Base-by-base conservation (phyloP, 768 basidiomycete species). In the Hypholoma sublateritium region DNA sequence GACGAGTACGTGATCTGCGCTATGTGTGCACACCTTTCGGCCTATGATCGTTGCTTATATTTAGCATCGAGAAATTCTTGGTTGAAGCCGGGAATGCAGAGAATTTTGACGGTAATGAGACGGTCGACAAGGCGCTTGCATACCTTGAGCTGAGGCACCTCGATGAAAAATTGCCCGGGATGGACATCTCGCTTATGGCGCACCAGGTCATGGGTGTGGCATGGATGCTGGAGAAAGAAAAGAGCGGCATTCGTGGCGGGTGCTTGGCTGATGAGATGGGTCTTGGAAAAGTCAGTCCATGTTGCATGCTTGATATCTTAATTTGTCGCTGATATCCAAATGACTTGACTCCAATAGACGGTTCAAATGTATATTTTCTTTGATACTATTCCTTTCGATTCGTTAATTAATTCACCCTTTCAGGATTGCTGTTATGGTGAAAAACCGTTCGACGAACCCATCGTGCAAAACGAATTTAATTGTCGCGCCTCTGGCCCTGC, bases 381-480 rank as follows among this genome's bases (percentile, higher is more conserved):
- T 32, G 32, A 25, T 16, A 3, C 2, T 1, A 19, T 45, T 42
- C 21, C 1, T 4, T 22, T 42, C 50, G 37, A 50, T 57, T 39
- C 3, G 17, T 39, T 52, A 17, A 41, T 55, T 58, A 25, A 50
- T 39, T 22, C 43, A 62, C 7, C 50, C 55, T 3, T 45, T 7
- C 57, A 83, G 80, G 74, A 90, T 91, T 50, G 83, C 88, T 0
- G 65, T 76, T 1, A 81, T 90, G 62, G 70, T 80, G 24, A 74
- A 74, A 52, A 87, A 90, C 64, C 72, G 66, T 6, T 79, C 85
- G 0, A 55, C 63, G 1, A 77, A 88, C 59, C 76, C 77, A 0
- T 67, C 65, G 19, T 74, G 80, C 69, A 88, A 87, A 69, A 82
- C 84, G 0, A 91, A 82, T 21, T 76, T 93, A 0, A 83, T 93